Evolutionary conservation across 2,329 filamentous ascomycete genomes (phyloP).

Genomic region (Aspergillus piperis): DNA sequence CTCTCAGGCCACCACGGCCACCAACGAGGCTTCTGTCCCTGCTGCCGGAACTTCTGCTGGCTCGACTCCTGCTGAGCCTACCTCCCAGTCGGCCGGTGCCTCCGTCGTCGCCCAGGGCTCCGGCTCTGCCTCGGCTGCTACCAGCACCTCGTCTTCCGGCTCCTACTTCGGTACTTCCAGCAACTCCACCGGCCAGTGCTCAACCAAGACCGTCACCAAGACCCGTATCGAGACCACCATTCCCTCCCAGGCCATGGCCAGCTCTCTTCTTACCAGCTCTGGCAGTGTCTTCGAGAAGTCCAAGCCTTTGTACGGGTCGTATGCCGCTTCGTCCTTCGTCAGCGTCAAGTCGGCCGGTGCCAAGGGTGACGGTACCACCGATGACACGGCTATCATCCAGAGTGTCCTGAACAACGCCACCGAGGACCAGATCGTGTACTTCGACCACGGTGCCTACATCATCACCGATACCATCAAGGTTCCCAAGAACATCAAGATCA

Average conservation of each 20-base stretch:
- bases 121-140: conserved; percentile 5
- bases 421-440: conserved; percentile 62
- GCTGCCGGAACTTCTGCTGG: neutral
- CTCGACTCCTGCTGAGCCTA: neutral
- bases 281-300: conserved; percentile 78
- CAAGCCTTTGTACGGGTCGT: conserved; percentile 82
- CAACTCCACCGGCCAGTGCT: conserved; percentile 23
- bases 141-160: conserved; percentile 3
- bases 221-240: conserved; percentile 61
- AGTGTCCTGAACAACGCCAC: conserved; percentile 69
- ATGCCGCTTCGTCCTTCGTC: conserved; percentile 70
- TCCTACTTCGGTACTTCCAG: conserved; percentile 14
- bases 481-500: conserved; percentile 78
- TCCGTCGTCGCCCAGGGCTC: neutral
- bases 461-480: conserved; percentile 62
- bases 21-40: neutral
- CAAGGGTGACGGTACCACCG: conserved; percentile 81
- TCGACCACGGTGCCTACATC: conserved; percentile 65
- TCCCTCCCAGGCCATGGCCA: conserved; percentile 63
- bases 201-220: conserved; percentile 36
- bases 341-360: conserved; percentile 82
- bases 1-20: neutral
- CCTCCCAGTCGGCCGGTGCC: neutral
- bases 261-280: conserved; percentile 61
- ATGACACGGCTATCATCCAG: conserved; percentile 86